Evolutionary conservation across 2,329 filamentous ascomycete genomes (phyloP).

Genomic region (Colletotrichum siamense): DNA sequence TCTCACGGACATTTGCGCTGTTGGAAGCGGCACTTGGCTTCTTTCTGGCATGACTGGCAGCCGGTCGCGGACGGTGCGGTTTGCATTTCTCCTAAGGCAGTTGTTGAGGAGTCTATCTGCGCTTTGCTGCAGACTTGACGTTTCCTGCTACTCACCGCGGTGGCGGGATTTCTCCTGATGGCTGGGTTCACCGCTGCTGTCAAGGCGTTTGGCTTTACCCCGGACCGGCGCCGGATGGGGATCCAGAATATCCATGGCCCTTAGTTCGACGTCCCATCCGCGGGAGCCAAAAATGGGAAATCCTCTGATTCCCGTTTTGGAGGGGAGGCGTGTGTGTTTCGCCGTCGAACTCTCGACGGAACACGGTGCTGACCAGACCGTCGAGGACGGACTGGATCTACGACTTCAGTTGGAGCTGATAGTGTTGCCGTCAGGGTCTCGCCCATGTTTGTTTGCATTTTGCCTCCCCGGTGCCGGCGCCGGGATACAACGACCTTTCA

Average conservation of each 20-base stretch:
- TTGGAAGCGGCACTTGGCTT: not conserved
- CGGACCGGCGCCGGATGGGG: not conserved
- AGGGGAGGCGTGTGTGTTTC: slow-evolving; percentile 12
- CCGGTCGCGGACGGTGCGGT: not conserved
- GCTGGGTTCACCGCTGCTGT: slow-evolving; percentile 19
- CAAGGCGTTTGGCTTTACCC: slow-evolving; percentile 1
- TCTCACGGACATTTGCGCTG: not conserved
- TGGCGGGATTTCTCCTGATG: not conserved
- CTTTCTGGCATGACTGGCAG: not conserved
- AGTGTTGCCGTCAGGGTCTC: not conserved
- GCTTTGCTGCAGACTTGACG: not conserved
- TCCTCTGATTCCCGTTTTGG: not conserved
- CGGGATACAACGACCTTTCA: not conserved
- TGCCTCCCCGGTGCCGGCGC: not conserved
- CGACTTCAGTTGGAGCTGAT: not conserved
- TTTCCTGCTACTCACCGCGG: not conserved
- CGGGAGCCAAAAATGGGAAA: not conserved
- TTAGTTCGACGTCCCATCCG: not conserved
- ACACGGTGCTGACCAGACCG: not conserved
- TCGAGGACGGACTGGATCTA: not conserved
- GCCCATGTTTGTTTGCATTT: not conserved
- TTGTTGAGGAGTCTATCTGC: not conserved
- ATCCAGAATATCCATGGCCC: not conserved
- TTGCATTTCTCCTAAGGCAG: not conserved
- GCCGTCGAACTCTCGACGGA: not conserved